Base-by-base conservation (phyloP, 1,139 yeast genomes). In the Geotrichum aggregatum region DNA sequence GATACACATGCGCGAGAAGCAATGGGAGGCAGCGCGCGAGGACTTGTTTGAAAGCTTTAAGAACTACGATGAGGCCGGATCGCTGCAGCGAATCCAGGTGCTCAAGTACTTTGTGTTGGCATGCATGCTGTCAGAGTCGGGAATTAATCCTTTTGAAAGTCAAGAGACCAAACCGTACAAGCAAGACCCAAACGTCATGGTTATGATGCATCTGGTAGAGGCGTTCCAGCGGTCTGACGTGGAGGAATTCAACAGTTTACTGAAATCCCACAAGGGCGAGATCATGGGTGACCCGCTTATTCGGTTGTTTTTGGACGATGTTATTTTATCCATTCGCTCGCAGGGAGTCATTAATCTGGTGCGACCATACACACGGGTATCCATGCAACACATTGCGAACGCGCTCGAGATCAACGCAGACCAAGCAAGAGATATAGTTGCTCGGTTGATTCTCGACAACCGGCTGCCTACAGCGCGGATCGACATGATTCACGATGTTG, bases 31-130 rank as follows among this genome's bases (percentile, higher is more conserved):
- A 49, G 88, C 95, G 0, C 75, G 86, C 35, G 71, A 75, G 44
- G 84, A 79, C 56, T 83, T 84, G 60, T 84, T 83, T 63, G 88
- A 83, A 59, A 76, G 87, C 50, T 87, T 87, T 67, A 83, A 83
- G 60, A 82, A 78, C 58, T 86, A 81, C 65, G 94, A 87, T 65
- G 95, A 86, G 66, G 84, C 87, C 26, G 95, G 94, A 1, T 80
- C 85, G 52, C 66, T 72, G 19, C 72, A 72, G 47, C 76, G 87
- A 54, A 72, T 77, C 33, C 65, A 68, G 24, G 78, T 82, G 3
- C 72, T 87, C 57, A 80, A 80, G 58, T 83, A 82, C 65, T 75
- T 83, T 57, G 80, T 83, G 2, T 64, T 86, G 10, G 78, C 87
- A 28, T 80, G 85, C 7, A 71, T 86, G 57, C 68, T 87, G 46